Conservation (phyloP, 176 grass and related monocot species). For the Sorghum bicolor region Sorghum_bicolor_NCBIv3 NC_012873.2:63664501-63665000, state of each 20-base stretch:
- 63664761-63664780: background rate
- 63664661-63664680: background rate
- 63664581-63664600: background rate
- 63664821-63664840: background rate
- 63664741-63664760: background rate
- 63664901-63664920: background rate
- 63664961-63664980: background rate
- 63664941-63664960: slow-evolving; percentile 4
- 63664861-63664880: background rate
- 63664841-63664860: background rate
- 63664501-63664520: background rate
- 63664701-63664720: slow-evolving; percentile 22
- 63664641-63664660: background rate
- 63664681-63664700: background rate
- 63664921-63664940: background rate
- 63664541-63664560: background rate
- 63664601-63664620: too few relatives aligned
- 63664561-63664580: background rate
- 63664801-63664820: background rate
- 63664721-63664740: background rate
- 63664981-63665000: too few relatives aligned
- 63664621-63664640: background rate
- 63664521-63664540: background rate
- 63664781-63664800: background rate
- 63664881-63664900: background rate